Conservation (phyloP, 176 grass and related monocot species). For the Panicum miliaceum region DNA sequence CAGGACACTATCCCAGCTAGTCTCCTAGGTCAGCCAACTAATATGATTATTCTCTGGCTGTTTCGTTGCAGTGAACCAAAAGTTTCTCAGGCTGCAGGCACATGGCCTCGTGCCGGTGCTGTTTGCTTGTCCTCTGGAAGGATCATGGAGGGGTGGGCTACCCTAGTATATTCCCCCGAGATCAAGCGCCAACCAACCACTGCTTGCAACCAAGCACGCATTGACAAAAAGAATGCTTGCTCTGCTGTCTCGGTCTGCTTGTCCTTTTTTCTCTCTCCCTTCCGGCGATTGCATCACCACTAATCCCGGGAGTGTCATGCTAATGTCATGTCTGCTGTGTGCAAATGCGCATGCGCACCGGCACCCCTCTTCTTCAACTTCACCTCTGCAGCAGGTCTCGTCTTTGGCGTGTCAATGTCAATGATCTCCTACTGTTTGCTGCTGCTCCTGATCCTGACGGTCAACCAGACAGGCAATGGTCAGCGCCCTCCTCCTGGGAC, state of each 20-base stretch:
- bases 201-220: slow-evolving; percentile 4
- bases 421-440: too few relatives aligned
- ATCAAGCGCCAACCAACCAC: slow-evolving; percentile 35
- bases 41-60: not conserved
- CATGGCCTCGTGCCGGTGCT: slow-evolving; percentile 40
- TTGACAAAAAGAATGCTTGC: slow-evolving; percentile 31
- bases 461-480: too few relatives aligned
- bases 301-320: not conserved
- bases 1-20: too few relatives aligned
- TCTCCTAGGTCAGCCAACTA: not conserved
- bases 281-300: slow-evolving; percentile 8
- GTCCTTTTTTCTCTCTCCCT: not conserved
- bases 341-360: too few relatives aligned
- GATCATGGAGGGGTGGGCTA: not conserved
- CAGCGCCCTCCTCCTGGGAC: slow-evolving; percentile 7
- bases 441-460: too few relatives aligned
- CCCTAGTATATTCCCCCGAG: not conserved
- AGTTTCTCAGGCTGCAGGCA: not conserved
- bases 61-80: not conserved
- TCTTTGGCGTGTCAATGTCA: too few relatives aligned
- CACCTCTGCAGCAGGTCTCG: too few relatives aligned
- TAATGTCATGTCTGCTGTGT: not conserved
- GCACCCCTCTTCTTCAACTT: too few relatives aligned
- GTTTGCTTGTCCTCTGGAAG: not conserved
- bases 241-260: slow-evolving; percentile 10